These are phyloP conservation scores for Saussurea involucrata DNA, from an alignment of 129 eudicot genomes.

Conservation along the genomic window DNA sequence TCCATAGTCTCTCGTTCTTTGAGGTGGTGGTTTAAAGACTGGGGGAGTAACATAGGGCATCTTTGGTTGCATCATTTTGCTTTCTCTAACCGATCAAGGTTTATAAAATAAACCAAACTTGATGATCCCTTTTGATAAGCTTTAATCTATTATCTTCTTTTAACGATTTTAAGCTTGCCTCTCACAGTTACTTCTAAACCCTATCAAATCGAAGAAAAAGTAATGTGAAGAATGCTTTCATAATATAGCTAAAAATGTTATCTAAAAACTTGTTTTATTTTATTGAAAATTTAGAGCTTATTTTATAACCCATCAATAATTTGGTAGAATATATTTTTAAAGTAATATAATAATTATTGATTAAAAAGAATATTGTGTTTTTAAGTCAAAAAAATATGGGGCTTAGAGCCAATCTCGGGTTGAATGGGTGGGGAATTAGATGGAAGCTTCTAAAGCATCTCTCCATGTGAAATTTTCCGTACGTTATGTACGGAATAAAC, in stretches of 20 bases:
- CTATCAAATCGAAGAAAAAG: not conserved
- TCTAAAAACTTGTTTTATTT: not conserved
- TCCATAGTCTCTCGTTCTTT: not conserved
- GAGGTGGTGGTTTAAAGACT: not conserved
- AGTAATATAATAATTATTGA: not conserved
- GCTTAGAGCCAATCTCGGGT: not conserved
- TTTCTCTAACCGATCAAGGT: not conserved
- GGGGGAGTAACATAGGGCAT: not conserved
- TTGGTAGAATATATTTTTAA: not conserved
- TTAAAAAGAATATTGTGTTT: not conserved
- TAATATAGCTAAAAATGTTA: not conserved
- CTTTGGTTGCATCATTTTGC: not conserved
- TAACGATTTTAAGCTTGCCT: not conserved
- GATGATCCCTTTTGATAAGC: not conserved
- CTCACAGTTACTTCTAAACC: not conserved
- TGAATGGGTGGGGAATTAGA: not conserved
- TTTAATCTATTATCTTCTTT: not conserved
- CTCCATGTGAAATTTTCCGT: not conserved
- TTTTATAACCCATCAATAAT: not conserved
- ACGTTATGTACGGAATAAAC: slow-evolving; percentile 1
- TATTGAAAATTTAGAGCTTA: not conserved
- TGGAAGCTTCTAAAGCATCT: not conserved
- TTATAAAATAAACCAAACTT: not conserved
- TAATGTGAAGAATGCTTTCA: not conserved
- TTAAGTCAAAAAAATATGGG: not conserved